A percentile compares a stretch with the other conserved stretches of the same genome.
These are phyloP conservation scores for Rhypophila decipiens DNA, from an alignment of 495 filamentous ascomycete genomes.

Conservation along the genomic window DNA sequence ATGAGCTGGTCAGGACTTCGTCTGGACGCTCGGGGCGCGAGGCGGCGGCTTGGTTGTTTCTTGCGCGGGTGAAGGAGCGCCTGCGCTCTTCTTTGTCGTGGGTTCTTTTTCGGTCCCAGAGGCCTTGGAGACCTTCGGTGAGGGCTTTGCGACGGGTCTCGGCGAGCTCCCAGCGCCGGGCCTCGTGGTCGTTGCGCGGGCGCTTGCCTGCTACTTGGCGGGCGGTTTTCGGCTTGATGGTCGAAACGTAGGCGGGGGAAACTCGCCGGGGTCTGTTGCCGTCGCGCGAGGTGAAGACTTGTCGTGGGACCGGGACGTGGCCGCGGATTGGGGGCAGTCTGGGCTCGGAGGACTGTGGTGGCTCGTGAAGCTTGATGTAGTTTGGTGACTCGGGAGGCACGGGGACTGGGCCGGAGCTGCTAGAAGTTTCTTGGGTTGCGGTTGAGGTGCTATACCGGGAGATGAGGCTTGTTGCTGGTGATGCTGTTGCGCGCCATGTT, in stretches of 20 bases:
- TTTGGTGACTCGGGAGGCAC: constrained; percentile 41
- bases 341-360: constrained; percentile 34
- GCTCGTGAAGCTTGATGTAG: constrained; percentile 40
- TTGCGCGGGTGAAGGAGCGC: constrained; percentile 7
- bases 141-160: constrained; percentile 30
- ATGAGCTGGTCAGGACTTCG: constrained; percentile 37
- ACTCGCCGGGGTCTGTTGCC: constrained; percentile 25
- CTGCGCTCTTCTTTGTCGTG: constrained; percentile 8
- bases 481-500: constrained; percentile 53
- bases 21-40: constrained; percentile 34
- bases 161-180: constrained; percentile 30
- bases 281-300: constrained; percentile 33
- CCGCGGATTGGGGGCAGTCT: constrained; percentile 30
- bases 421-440: constrained; percentile 1
- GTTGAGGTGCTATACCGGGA: constrained; percentile 8
- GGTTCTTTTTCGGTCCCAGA: constrained; percentile 32
- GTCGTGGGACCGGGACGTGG: constrained; percentile 39
- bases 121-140: constrained; percentile 26
- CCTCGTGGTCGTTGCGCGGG: constrained; percentile 25
- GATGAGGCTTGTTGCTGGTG: constrained; percentile 44
- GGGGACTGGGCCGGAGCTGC: no score
- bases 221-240: constrained; percentile 20
- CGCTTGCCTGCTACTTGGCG: constrained; percentile 14
- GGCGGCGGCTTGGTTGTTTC: constrained; percentile 21
- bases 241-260: constrained; percentile 22